Evolutionary conservation across 1,139 yeast species (phyloP), one percentile per base, ranked within the genome.

Genomic region (Zygosaccharomyces sapae): DNA sequence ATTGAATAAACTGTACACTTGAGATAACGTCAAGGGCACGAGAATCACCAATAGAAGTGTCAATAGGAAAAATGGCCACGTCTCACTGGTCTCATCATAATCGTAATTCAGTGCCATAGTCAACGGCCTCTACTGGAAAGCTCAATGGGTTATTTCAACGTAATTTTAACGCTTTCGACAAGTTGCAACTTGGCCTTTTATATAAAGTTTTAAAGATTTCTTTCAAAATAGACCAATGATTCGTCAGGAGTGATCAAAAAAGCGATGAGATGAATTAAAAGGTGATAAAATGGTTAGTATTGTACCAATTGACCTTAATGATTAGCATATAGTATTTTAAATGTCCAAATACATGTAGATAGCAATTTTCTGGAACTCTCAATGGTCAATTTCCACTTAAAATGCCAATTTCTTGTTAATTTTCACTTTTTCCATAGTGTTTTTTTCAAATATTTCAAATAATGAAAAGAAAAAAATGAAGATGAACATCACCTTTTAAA

Each of bases 1-100:
- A 18, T 43, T 33, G 13, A 58, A 44, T 13, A 71, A 52, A 18
- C 68, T 59, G 50, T 61, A 59, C 6, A 77, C 52, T 55, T 80
- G 74, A 40, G 71, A 67, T 12, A 80, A 55, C 1, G 96, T 84
- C 49, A 80, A 63, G 5, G 97, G 97, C 37, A 88, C 68, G 52
- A 88, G 74, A 24, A 82, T 77, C 45, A 80, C 75, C 10, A 81
- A 67, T 45, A 86, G 71, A 48, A 89, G 71, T 1, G 97, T 92
- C 62, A 87, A 70, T 48, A 85, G 79, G 63, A 90, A 92, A 66
- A 84, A 89, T 38, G 98, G 98, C 97, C 97, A 92, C 5, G 95
- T 89, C 61, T 88, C 95, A 40, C 92, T 81, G 59, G 82, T 80
- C 66, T 89, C 97, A 70, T 92, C 98, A 68, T 90, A 92, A 51